Evolutionary conservation across 2,329 filamentous ascomycete species (phyloP).

Genomic region (Pestalotiopsis sp.): DNA sequence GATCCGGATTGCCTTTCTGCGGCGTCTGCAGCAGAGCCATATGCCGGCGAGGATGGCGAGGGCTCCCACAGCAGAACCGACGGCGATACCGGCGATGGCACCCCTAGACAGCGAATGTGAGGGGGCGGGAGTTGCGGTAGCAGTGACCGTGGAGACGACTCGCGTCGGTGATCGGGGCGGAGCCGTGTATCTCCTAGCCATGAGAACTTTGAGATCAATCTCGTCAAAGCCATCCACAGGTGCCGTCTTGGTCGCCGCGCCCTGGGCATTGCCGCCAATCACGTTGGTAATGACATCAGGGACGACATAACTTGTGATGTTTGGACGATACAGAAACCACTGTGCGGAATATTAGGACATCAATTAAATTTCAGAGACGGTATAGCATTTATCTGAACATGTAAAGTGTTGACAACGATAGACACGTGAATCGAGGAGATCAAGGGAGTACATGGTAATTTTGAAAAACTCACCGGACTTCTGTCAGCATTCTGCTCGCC

Average conservation of each 20-base stretch:
- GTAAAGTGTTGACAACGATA: no score
- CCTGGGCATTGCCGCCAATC: conserved; percentile 53
- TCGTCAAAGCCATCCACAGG: conserved; percentile 53
- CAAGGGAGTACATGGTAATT: neutral
- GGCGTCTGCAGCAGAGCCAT: conserved; percentile 34
- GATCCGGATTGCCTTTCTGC: neutral
- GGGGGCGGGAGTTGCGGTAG: neutral
- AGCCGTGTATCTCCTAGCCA: conserved; percentile 51
- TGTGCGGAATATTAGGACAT: neutral
- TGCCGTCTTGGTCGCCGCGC: conserved; percentile 54
- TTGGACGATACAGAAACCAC: conserved; percentile 55
- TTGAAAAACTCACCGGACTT: conserved; percentile 25
- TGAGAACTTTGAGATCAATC: conserved; percentile 54
- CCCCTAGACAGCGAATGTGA: conserved; percentile 32
- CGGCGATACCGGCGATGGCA: conserved; percentile 36
- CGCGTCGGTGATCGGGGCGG: conserved; percentile 54
- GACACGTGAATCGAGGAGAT: neutral
- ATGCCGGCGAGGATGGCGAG: conserved; percentile 28
- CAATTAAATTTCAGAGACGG: neutral
- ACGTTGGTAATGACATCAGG: conserved; percentile 51
- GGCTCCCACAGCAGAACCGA: conserved; percentile 37
- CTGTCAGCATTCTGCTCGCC: conserved; percentile 50
- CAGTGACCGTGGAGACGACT: conserved; percentile 26
- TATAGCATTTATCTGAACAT: neutral
- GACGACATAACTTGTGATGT: conserved; percentile 55